Base-by-base conservation (phyloP, 257 asterid genomes). In the Mitragyna speciosa region DNA sequence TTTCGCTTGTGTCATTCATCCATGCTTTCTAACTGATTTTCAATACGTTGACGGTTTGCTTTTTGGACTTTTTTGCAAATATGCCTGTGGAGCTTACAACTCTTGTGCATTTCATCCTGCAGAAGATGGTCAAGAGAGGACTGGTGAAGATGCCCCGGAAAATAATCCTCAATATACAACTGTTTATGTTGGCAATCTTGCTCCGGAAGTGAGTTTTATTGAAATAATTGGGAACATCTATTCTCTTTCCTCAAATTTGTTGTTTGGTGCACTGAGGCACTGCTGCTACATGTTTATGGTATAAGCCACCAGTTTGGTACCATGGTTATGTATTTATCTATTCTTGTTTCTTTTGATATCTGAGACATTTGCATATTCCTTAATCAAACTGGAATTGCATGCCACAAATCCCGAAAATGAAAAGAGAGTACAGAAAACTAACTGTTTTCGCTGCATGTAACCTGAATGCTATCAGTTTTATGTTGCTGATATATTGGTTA, bases 151-250 rank as follows among this genome's bases (percentile, higher is more conserved):
- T 76, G 92, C 96, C 64, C 97, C 95, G 7, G 97, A 94, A 83
- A 91, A 93, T 76, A 93, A 90, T 83, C 91, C 87, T 16, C 97
- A 88, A 81, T 94, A 91, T 70, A 92, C 94, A 41, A 91, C 96
- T 79, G 98, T 92, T 69, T 94, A 92, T 80, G 97, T 94, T 51
- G 97, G 97, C 84, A 94, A 94, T 86, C 95, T 94, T 83, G 90
- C 97, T 83, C 90, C 91, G 76, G 97, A 94, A 86, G 97, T 92
- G 76, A 87, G 91, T 85, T 61, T 59, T 15, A 8, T 71, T 65
- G 31, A 1, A 28, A 26, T 64, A 12, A 65, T 66, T 72, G 8
- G 17, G 45, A 43, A 65, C 30, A 36, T 59, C 79, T 63, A 28
- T 26, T 77, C 63, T 52, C 24, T 36, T 39, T 78, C 52, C 11